phyloP scores from a whole-genome alignment of 2,329 filamentous ascomycete species.

The Aspergillus terreus region DNA sequence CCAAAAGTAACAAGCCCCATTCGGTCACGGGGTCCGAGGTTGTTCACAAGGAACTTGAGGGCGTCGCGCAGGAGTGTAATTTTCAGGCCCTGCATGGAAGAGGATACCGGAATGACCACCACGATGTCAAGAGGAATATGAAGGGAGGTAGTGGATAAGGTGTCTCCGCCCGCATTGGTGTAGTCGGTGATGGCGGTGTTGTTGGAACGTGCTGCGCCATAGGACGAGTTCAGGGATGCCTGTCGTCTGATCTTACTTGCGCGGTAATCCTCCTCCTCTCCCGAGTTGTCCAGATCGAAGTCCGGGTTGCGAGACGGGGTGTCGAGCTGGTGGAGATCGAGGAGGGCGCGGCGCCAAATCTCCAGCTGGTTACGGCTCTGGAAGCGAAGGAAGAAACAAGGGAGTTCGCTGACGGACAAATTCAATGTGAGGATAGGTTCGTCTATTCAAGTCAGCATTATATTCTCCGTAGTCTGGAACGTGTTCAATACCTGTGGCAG shows the following conservation, averaged over 20 bases:
- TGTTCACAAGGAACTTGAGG: constrained; percentile 85
- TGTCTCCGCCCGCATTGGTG: constrained; percentile 60
- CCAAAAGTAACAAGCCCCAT: constrained; percentile 98
- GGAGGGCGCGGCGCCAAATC: constrained; percentile 81
- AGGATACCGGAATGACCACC: constrained; percentile 93
- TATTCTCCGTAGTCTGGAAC: not conserved
- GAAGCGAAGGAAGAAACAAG: constrained; percentile 91
- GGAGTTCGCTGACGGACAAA: constrained; percentile 85
- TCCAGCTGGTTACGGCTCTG: constrained; percentile 75
- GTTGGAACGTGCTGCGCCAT: constrained; percentile 75
- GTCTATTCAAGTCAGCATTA: constrained; percentile 45
- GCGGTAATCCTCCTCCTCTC: constrained; percentile 85
- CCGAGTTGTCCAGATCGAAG: constrained; percentile 74
- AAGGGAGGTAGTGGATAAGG: constrained; percentile 61
- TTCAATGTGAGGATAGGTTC: constrained; percentile 84
- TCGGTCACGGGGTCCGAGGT: constrained; percentile 84
- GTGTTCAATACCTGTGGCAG: constrained; percentile 41
- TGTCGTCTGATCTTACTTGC: constrained; percentile 60
- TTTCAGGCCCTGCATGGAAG: constrained; percentile 99
- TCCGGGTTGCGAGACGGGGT: constrained; percentile 62
- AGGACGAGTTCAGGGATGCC: constrained; percentile 78
- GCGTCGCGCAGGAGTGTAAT: constrained; percentile 91
- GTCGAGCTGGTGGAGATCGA: constrained; percentile 75
- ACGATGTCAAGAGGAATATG: constrained; percentile 95
- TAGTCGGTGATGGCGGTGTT: constrained; percentile 92